phyloP scores from a whole-genome alignment of 768 basidiomycete species.

The Hysterangium stoloniferum region DNA sequence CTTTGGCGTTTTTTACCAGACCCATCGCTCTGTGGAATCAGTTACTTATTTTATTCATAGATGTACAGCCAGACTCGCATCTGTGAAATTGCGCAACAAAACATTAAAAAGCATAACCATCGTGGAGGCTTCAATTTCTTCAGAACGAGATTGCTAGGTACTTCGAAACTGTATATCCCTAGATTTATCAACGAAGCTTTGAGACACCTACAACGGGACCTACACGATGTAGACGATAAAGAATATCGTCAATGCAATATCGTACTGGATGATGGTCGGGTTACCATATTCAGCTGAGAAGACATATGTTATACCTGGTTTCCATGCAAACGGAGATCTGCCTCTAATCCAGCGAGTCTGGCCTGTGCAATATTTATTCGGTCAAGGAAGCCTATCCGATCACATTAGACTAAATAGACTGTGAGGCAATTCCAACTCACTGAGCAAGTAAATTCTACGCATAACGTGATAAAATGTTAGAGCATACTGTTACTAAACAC shows the following conservation, averaged over 20 bases:
- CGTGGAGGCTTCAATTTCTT: slow-evolving; percentile 14
- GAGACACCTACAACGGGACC: slow-evolving; percentile 18
- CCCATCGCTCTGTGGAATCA: slow-evolving; percentile 7
- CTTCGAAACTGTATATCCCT: slow-evolving; percentile 2
- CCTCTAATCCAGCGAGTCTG: slow-evolving; percentile 13
- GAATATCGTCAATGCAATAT: slow-evolving; percentile 17
- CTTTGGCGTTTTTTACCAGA: slow-evolving; percentile 19
- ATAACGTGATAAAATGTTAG: background rate
- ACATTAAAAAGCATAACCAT: slow-evolving; percentile 17
- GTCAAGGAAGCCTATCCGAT: slow-evolving; percentile 14
- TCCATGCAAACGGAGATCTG: slow-evolving; percentile 12
- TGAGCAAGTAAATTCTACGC: slow-evolving; percentile 6
- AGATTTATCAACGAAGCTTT: slow-evolving; percentile 3
- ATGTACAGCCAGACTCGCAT: background rate
- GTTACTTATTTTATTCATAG: background rate
- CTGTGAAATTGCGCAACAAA: slow-evolving; percentile 15
- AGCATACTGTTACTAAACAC: background rate
- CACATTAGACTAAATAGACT: background rate
- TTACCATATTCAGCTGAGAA: slow-evolving; percentile 4
- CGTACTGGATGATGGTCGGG: background rate
- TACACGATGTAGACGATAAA: slow-evolving; percentile 23
- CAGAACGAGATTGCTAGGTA: slow-evolving; percentile 14
- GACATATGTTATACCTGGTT: slow-evolving; percentile 10
- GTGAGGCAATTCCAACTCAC: slow-evolving; percentile 4
- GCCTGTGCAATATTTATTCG: slow-evolving; percentile 21